These are phyloP conservation scores for Ogataea haglerorum DNA, from an alignment of 805 yeast genomes.

Conservation along the genomic window DNA sequence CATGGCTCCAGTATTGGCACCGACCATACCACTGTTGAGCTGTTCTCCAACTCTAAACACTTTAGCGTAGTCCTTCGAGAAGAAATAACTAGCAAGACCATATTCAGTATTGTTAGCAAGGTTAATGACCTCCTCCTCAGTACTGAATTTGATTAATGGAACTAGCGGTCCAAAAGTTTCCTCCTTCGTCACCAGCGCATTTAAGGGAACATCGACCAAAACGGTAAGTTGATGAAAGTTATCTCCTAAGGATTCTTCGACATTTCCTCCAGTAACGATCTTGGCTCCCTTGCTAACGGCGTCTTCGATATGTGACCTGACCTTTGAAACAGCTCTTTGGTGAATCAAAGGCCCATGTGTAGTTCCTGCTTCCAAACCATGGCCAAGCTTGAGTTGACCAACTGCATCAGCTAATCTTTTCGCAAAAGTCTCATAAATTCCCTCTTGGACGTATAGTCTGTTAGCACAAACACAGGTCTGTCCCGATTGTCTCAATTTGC, in stretches of 20 bases:
- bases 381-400: slow-evolving; percentile 50
- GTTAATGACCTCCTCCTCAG: slow-evolving; percentile 61
- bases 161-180: slow-evolving; percentile 85
- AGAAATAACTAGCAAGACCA: slow-evolving; percentile 79
- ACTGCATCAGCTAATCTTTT: slow-evolving; percentile 45
- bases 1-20: slow-evolving; percentile 71
- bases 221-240: slow-evolving; percentile 68
- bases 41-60: slow-evolving; percentile 62
- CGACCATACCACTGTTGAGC: slow-evolving; percentile 77
- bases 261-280: slow-evolving; percentile 57
- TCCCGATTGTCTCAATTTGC: slow-evolving; percentile 74
- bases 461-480: slow-evolving; percentile 84
- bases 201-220: slow-evolving; percentile 53
- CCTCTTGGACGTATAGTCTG: slow-evolving; percentile 62
- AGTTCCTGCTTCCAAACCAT: slow-evolving; percentile 53
- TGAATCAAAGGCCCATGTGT: slow-evolving; percentile 80
- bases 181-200: slow-evolving; percentile 57
- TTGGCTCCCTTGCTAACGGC: slow-evolving; percentile 66
- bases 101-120: slow-evolving; percentile 65
- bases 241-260: slow-evolving; percentile 53
- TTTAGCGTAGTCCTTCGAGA: slow-evolving; percentile 50
- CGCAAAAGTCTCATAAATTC: slow-evolving; percentile 61
- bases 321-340: slow-evolving; percentile 58
- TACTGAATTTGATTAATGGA: slow-evolving; percentile 58
- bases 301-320: slow-evolving; percentile 58